Evolutionary conservation across 129 eudicot species (phyloP).

Genomic region (Solidago caesia): DNA sequence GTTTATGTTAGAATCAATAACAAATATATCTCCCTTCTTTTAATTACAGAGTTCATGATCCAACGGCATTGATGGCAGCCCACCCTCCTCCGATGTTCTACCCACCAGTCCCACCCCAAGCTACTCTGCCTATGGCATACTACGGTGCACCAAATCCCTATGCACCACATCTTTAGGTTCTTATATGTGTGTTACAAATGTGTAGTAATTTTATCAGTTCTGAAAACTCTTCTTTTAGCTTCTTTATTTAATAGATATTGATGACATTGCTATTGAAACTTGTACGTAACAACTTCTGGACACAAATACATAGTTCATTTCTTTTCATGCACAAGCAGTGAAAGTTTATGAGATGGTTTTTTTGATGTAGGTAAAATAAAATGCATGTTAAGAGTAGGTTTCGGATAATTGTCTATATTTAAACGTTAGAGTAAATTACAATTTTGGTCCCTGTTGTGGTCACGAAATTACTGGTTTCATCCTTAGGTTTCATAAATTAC

Average conservation of each 20-base stretch:
- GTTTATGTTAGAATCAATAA: not conserved
- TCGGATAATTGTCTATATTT: too few relatives aligned
- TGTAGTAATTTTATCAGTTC: not conserved
- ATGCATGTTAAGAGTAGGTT: too few relatives aligned
- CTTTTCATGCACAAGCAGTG: too few relatives aligned
- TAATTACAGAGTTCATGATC: constrained; percentile 30
- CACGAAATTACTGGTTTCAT: too few relatives aligned
- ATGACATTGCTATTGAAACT: too few relatives aligned
- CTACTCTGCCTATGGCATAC: constrained; percentile 26
- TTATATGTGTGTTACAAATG: not conserved
- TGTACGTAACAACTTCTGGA: too few relatives aligned
- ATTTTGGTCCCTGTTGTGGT: too few relatives aligned
- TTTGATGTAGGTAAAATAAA: too few relatives aligned
- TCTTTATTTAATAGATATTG: not conserved
- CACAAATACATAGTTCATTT: too few relatives aligned
- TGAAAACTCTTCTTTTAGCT: not conserved
- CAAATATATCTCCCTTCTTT: not conserved
- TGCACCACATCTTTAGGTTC: constrained; percentile 26
- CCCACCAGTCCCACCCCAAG: constrained; percentile 29
- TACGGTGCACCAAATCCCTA: constrained; percentile 39
- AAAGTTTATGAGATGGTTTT: too few relatives aligned
- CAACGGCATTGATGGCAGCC: constrained; percentile 26
- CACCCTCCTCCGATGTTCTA: constrained; percentile 36
- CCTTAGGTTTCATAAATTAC: too few relatives aligned
- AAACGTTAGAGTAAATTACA: too few relatives aligned